These are phyloP conservation scores for Cyclotella kingstonii DNA, from an alignment of 108 stramenopile species.

Conservation along the genomic window DNA sequence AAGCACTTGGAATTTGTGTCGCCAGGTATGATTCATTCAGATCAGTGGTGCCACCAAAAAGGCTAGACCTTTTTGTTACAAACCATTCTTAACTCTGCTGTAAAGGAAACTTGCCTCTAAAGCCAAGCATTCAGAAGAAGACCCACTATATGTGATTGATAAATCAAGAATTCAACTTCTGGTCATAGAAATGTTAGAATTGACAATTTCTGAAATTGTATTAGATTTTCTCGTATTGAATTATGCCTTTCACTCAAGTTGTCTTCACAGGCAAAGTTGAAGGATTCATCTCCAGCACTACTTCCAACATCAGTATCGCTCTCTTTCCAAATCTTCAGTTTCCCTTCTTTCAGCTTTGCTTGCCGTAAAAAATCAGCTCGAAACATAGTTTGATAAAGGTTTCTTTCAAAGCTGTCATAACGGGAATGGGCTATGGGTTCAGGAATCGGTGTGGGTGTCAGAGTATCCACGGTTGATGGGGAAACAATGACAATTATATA, in stretches of 20 bases:
- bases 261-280: constrained; percentile 10
- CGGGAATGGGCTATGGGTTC: background rate
- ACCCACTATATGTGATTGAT: too few relatives aligned
- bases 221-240: background rate
- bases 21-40: too few relatives aligned
- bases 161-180: too few relatives aligned
- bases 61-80: too few relatives aligned
- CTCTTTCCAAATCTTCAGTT: background rate
- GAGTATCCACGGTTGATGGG: background rate
- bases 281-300: constrained; percentile 4
- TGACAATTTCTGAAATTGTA: constrained; percentile 1
- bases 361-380: constrained; percentile 6
- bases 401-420: background rate
- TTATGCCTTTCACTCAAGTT: background rate
- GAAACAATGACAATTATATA: too few relatives aligned
- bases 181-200: constrained; percentile 7
- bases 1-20: too few relatives aligned
- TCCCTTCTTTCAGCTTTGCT: background rate
- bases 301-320: constrained; percentile 23
- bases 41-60: too few relatives aligned
- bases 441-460: background rate
- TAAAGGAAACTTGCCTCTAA: too few relatives aligned
- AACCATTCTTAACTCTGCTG: too few relatives aligned
- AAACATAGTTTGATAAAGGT: background rate
- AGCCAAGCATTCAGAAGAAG: too few relatives aligned